Percentiles rank a stretch among this genome's conserved stretches.
Evolutionary conservation across 73 alveolate species (phyloP).

Genomic region (Tetrahymena malaccensis): DNA sequence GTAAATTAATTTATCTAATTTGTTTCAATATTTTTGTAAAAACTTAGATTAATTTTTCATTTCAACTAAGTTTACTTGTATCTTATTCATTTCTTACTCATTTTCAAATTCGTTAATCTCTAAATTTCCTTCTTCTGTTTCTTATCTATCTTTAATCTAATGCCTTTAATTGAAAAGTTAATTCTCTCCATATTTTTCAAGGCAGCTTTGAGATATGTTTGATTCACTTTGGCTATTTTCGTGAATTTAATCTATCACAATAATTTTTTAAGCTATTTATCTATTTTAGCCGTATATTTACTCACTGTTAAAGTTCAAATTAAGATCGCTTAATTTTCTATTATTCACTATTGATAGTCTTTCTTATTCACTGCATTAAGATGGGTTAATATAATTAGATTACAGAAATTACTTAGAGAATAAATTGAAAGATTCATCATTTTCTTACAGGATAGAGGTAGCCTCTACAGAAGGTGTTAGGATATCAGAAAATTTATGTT

Average conservation of each 20-base stretch:
- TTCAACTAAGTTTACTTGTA: not conserved
- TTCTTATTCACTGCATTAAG: not conserved
- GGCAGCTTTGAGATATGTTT: not conserved
- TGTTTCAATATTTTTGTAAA: not conserved
- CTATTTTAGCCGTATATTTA: not conserved
- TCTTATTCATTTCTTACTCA: not conserved
- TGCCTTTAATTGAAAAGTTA: too few species aligned
- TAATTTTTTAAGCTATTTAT: not conserved
- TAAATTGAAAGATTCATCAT: not conserved
- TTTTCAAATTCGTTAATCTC: not conserved
- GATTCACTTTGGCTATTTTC: not conserved
- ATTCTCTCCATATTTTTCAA: not conserved
- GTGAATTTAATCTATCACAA: not conserved
- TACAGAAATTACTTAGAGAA: not conserved
- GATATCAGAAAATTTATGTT: not conserved
- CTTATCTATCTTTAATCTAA: not conserved
- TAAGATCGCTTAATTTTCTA: not conserved
- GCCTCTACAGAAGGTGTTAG: not conserved
- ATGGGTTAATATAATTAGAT: not conserved
- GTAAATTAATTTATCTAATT: too few species aligned
- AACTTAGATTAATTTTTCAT: not conserved
- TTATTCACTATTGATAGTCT: not conserved
- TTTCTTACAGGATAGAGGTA: not conserved
- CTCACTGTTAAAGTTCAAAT: not conserved
- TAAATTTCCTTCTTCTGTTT: not conserved